Evolutionary conservation across 179 eudicot species (phyloP), one percentile per base, ranked within the genome.

Genomic region (Corrigiola litoralis): DNA sequence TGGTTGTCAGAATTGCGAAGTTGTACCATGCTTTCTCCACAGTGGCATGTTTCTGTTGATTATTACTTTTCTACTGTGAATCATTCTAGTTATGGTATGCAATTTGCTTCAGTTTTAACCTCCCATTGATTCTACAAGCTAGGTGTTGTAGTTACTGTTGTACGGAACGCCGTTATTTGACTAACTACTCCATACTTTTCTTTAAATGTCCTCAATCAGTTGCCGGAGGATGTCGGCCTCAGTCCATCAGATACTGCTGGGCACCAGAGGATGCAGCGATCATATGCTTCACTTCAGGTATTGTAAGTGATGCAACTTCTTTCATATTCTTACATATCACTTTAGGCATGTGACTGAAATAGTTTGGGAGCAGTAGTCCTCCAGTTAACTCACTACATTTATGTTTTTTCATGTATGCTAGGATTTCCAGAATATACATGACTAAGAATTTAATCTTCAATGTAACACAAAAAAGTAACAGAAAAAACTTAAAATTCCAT

Each of bases 241-340:
- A 32, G 0, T 58, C 80, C 21, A 63, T 83, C 58, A 80, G 68
- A 56, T 90, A 87, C 80, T 40, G 58, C 36, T 78, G 77, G 80
- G 81, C 92, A 31, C 86, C 96, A 42, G 75, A 80, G 33, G 79
- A 80, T 62, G 85, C 75, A 4, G 96, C 89, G 46, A 61, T 94
- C 8, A 75, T 90, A 71, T 90, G 97, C 84, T 94, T 94, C 81
- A 94, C 99, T 40, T 94, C 98, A 76, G 98, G 98, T 87, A 79
- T 20, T 49, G 1, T 34, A 17, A 55, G 31, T 40, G 38, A 16
- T 52, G 1, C 14, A 10, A 23, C 9, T 73, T 67, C 47, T 40
- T 14, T 1, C 49, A 24, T 37, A 27, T 18, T 36, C 20, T 14
- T 6, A 68, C 18, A 23, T 68, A 36, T 38, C 18, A n/a, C 20